Evolutionary conservation across 2,329 filamentous ascomycete genomes (phyloP).

Genomic region (Fusarium paranaense): DNA sequence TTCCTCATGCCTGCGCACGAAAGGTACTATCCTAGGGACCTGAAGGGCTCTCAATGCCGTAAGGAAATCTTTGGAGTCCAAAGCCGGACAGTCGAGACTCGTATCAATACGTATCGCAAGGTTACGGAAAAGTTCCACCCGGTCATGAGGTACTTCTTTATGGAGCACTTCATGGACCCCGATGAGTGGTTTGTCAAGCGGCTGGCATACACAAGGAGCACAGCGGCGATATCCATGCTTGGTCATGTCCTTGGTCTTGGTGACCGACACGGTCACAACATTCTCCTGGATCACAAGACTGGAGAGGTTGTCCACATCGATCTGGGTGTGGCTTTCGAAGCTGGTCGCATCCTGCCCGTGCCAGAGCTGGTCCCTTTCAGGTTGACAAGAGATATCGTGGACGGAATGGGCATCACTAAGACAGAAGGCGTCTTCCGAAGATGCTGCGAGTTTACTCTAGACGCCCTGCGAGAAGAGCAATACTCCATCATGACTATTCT

Average conservation of each 20-base stretch:
- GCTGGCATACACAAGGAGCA: slow-evolving; percentile 91
- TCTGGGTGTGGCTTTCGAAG: slow-evolving; percentile 95
- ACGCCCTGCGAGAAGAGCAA: slow-evolving; percentile 92
- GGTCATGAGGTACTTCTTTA: slow-evolving; percentile 96
- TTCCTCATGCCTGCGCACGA: slow-evolving; percentile 93
- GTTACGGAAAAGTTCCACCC: slow-evolving; percentile 88
- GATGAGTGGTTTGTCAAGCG: slow-evolving; percentile 95
- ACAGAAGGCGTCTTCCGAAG: slow-evolving; percentile 96
- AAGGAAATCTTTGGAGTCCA: slow-evolving; percentile 83
- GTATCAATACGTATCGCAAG: slow-evolving; percentile 80
- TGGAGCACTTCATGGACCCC: slow-evolving; percentile 92
- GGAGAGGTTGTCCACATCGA: slow-evolving; percentile 98
- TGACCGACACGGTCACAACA: slow-evolving; percentile 96
- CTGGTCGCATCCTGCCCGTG: slow-evolving; percentile 92
- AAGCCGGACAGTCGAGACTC: slow-evolving; percentile 73
- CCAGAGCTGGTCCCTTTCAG: slow-evolving; percentile 97
- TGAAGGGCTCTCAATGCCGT: slow-evolving; percentile 80
- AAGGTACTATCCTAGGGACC: slow-evolving; percentile 85
- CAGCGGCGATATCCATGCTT: slow-evolving; percentile 93
- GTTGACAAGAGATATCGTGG: slow-evolving; percentile 91
- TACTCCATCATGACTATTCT: slow-evolving; percentile 99
- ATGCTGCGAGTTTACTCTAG: slow-evolving; percentile 98
- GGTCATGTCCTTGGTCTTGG: slow-evolving; percentile 93
- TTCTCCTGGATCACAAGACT: slow-evolving; percentile 87
- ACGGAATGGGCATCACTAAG: slow-evolving; percentile 95